phyloP scores from a whole-genome alignment of 2,329 filamentous ascomycete genomes.

The Aspergillus versicolor region DNA sequence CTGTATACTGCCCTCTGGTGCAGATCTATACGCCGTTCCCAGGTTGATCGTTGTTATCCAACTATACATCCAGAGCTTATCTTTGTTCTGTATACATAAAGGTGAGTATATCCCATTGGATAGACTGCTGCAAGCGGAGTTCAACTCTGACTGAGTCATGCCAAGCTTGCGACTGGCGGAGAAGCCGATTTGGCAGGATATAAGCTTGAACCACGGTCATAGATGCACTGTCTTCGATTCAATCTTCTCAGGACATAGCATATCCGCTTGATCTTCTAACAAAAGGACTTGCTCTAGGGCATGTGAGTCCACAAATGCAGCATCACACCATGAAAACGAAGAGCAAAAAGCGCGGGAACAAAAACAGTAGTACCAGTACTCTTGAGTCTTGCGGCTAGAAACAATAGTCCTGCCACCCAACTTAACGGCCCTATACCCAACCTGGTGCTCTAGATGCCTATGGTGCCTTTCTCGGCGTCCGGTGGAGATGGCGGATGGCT shows the following conservation, averaged over 20 bases:
- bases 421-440: too few species aligned
- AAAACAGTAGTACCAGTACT: too few species aligned
- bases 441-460: too few species aligned
- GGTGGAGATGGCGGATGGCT: too few species aligned
- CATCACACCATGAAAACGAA: too few species aligned
- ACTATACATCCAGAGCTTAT: slow-evolving; percentile 2
- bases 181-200: not conserved
- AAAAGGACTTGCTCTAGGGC: too few species aligned
- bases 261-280: too few species aligned
- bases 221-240: not conserved
- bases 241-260: not conserved
- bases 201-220: not conserved
- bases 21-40: slow-evolving; percentile 5
- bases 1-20: not conserved
- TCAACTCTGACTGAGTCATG: not conserved
- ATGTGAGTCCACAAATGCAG: too few species aligned
- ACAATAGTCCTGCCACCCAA: too few species aligned
- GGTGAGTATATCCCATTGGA: not conserved
- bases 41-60: not conserved
- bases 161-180: not conserved
- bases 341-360: too few species aligned
- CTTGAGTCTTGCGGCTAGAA: too few species aligned
- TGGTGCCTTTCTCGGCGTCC: too few species aligned
- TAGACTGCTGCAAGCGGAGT: not conserved
- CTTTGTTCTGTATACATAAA: slow-evolving; percentile 4